A percentile compares a stretch with the other conserved stretches of the same genome.
Conservation (phyloP, 164 flowering plant genomes). For the Dillenia turbinata region DNA sequence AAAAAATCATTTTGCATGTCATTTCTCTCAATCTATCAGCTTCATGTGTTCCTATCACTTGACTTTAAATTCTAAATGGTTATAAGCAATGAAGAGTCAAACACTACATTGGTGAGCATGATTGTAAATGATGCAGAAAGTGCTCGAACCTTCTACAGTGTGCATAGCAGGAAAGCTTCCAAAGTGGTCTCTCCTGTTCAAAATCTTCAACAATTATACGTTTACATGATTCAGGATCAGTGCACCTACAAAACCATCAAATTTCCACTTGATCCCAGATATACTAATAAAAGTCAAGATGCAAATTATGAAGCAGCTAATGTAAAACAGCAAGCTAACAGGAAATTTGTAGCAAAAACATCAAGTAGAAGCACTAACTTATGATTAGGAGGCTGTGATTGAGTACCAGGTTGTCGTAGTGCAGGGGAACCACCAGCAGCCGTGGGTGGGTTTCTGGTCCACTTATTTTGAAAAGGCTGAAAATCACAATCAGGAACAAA, state of each 20-base stretch:
- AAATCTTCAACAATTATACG: conserved; percentile 62
- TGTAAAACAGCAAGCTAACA: not conserved
- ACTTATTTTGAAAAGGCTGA: conserved; percentile 83
- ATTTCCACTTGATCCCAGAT: conserved; percentile 4
- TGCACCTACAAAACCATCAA: conserved; percentile 48
- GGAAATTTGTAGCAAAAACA: not conserved
- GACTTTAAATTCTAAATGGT: no score
- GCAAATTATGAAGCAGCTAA: not conserved
- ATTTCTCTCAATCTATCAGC: no score
- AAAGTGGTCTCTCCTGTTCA: conserved; percentile 71
- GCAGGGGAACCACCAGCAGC: conserved; percentile 25
- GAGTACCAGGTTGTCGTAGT: conserved; percentile 38
- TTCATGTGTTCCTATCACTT: no score
- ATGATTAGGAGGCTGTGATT: conserved; percentile 40
- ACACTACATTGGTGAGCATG: no score
- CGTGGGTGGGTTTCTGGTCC: conserved; percentile 48
- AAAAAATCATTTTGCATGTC: no score
- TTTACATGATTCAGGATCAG: conserved; percentile 73
- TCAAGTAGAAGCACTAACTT: conserved; percentile 33
- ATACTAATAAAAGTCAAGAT: not conserved
- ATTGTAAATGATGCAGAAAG: no score
- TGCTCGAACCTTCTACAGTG: conserved; percentile 48
- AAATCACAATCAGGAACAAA: conserved; percentile 4
- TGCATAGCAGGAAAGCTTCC: conserved; percentile 89
- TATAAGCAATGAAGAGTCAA: no score